These are phyloP conservation scores for Urochloa ruziziensis DNA, from an alignment of 176 grass and related monocot genomes.

Conservation along the genomic window DNA sequence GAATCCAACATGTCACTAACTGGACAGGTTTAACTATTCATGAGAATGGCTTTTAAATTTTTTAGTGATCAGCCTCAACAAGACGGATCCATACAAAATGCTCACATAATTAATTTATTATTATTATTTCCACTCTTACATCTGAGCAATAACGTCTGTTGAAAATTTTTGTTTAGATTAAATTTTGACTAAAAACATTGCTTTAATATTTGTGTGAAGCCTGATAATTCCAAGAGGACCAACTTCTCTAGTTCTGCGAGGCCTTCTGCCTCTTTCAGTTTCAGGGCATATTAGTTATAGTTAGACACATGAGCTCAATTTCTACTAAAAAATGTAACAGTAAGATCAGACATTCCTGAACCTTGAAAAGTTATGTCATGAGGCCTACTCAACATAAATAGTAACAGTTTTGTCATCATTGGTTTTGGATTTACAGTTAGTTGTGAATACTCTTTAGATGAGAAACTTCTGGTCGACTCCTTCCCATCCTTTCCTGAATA, in stretches of 20 bases:
- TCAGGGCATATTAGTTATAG: not conserved
- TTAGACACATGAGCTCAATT: not conserved
- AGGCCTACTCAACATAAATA: slow-evolving; percentile 13
- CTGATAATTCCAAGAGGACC: slow-evolving; percentile 10
- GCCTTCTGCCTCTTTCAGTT: not conserved
- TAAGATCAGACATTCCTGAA: not conserved
- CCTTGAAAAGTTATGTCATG: not conserved
- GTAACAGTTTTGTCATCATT: not conserved
- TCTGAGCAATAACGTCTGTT: not conserved
- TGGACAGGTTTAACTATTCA: not conserved
- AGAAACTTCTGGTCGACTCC: slow-evolving; percentile 41
- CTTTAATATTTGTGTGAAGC: not conserved
- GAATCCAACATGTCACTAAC: not conserved
- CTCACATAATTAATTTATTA: not conserved
- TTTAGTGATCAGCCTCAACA: not conserved
- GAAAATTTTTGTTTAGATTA: slow-evolving; percentile 6
- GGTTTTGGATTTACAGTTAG: slow-evolving; percentile 36
- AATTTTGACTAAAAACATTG: not conserved
- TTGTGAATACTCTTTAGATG: slow-evolving; percentile 71
- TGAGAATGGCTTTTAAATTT: not conserved
- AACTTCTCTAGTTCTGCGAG: not conserved
- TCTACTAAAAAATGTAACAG: not conserved
- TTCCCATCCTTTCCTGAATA: slow-evolving; percentile 34
- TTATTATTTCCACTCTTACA: not conserved
- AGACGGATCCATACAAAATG: not conserved